phyloP scores from a whole-genome alignment of 495 filamentous ascomycete species.

The Trichoderma erinaceum region DNA sequence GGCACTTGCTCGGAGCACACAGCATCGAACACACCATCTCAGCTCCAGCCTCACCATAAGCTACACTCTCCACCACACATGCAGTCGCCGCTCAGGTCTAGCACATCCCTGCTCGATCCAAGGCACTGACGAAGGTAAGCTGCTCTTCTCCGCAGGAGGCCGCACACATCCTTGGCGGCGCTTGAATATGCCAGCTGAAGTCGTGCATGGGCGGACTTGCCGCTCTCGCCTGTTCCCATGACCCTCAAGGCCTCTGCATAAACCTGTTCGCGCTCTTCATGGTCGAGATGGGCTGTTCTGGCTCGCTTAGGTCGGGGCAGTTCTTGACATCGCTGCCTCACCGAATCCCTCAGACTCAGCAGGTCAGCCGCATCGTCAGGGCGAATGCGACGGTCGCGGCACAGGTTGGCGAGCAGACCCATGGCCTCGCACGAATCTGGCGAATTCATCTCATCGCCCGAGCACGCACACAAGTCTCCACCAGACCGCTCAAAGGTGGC shows the following conservation, averaged over 20 bases:
- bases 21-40: background rate
- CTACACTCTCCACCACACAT: background rate
- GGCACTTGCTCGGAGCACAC: too few species aligned
- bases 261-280: background rate
- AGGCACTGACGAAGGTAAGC: background rate
- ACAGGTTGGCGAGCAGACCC: background rate
- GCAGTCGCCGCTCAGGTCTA: conserved; percentile 1
- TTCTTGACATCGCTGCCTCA: background rate
- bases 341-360: background rate
- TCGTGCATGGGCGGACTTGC: background rate
- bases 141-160: background rate
- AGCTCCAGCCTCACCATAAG: background rate
- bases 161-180: background rate
- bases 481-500: background rate
- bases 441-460: background rate
- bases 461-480: background rate
- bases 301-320: background rate
- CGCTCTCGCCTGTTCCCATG: background rate
- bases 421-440: background rate
- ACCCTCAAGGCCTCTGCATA: background rate
- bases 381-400: background rate
- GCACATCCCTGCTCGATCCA: background rate
- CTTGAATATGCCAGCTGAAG: background rate
- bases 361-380: background rate
- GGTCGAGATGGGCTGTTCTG: background rate